phyloP scores from a whole-genome alignment of 202 grass and related monocot species.

The Elaeis oleifera region DNA sequence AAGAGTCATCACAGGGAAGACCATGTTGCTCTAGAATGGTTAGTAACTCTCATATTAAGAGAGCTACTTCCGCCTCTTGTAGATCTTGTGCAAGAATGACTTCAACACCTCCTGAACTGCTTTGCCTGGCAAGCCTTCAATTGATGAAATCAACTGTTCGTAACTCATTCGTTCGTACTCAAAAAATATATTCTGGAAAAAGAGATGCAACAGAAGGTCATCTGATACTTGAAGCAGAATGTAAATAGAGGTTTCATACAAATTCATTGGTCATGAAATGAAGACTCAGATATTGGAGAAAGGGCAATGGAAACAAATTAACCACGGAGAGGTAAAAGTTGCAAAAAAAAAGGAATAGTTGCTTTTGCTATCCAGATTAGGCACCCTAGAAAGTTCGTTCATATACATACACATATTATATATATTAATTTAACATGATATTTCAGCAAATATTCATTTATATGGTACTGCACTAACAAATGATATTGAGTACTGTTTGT shows the following conservation, averaged over 20 bases:
- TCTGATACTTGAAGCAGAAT: too few species aligned
- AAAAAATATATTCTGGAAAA: conserved; percentile 47
- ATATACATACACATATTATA: not conserved
- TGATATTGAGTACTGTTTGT: too few species aligned
- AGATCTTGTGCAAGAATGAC: conserved; percentile 95
- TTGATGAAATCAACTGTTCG: conserved; percentile 54
- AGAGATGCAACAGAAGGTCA: not conserved
- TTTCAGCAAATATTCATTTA: not conserved
- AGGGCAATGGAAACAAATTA: too few species aligned
- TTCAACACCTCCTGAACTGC: conserved; percentile 70
- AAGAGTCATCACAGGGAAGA: too few species aligned
- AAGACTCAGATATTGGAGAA: too few species aligned
- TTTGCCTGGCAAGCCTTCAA: conserved; percentile 71
- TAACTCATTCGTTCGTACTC: conserved; percentile 67
- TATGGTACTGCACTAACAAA: not conserved
- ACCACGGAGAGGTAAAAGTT: too few species aligned
- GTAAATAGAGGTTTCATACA: too few species aligned
- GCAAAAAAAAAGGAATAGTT: not conserved
- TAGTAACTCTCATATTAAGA: too few species aligned
- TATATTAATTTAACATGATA: not conserved
- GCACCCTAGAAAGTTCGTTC: not conserved
- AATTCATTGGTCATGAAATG: too few species aligned
- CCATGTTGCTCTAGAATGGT: too few species aligned
- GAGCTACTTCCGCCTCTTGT: conserved; percentile 77
- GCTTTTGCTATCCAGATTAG: too few species aligned